Base-by-base conservation (phyloP, 805 yeast species). In the Candida parachauliodes region DNA sequence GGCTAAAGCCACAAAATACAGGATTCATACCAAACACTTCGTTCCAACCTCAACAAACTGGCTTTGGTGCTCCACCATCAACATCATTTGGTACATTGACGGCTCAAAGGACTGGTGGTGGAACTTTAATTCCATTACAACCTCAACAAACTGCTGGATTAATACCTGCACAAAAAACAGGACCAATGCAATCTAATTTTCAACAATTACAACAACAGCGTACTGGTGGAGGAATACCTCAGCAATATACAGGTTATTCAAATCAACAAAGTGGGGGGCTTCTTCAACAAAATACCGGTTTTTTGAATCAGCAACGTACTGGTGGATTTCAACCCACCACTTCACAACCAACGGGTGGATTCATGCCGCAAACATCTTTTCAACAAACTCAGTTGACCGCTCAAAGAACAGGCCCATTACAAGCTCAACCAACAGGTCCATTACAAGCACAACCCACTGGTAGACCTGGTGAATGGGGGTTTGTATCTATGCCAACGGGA, bases 391-490 rank as follows among this genome's bases (percentile, higher is more conserved):
- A 46, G 14, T 43, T 50, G 22, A 52, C 52, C 14, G 42, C 45
- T 8, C 55, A 51, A 32, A 41, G 44, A 22, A 48, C 58, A 8
- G 57, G 59, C 1, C 40, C 45, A 19, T 43, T 48, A 14, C 59
- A 47, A 45, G 56, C 73, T 1, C 76, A 70, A 46, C 62, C 57
- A 24, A 69, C 74, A 1, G 73, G 75, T 2, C 33, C 42, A 8
- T 57, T 74, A 23, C 76, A 70, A 43, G 64, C 78, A 4, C 80
- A 76, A 44, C 70, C 68, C 8, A 76, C 84, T 0, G 89, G 89
- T 5, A 70, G 62, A 45, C 89, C 88, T 0, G 89, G 89, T 16
- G 79, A 83, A 56, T 81, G 89, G 89, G 88, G 89, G 3, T 79
- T 83, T 65, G 80, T 79, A 30, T 71, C 81, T 21, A 72, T 71